Evolutionary conservation across 495 filamentous ascomycete species (phyloP), one percentile per base, ranked within the genome.

Genomic region (Tuber indicum): DNA sequence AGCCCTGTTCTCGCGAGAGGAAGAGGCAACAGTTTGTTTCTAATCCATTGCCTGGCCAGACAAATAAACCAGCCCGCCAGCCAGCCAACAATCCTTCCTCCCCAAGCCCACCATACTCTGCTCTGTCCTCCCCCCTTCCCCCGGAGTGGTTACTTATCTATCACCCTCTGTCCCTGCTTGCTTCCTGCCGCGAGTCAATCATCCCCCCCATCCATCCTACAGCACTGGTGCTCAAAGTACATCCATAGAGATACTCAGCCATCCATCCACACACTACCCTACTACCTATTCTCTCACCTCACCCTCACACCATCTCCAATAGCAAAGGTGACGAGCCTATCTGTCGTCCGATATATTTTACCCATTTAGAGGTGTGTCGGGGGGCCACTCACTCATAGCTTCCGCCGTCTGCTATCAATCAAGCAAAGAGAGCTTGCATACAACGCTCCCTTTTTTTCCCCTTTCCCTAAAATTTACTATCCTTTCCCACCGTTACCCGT

Each of bases 281-380:
- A 41, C 58, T 41, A 41, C 39, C 39, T 41, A 41, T 41, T 41
- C 39, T 41, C 39, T 16, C 58, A 62, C 58, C 58, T 36, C 32
- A 36, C 14, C 14, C 14, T 32, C 14, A 36, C 26, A 17, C 58
- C 58, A 32, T 32, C 16, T 32, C 52, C 26, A 66, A 66, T 17
- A 66, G 32, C 26, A 36, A 66, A 32, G 58, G 58, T 66, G 58
- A 36, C 58, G 23, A 36, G 26, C 58, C 58, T 66, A 66, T 66
- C 26, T 36, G 58, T 66, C 58, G 58, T 66, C 58, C 58, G 58
- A 66, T 66, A 66, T 66, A 66, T 66, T 66, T 66, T 36, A 66
- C 58, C 58, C 58, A 66, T 66, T 66, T 17, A 66, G 58, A 36
- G 58, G 58, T 66, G 58, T 66, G 58, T 66, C 26, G 3, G 52